Base-by-base conservation (phyloP, 2,329 filamentous ascomycete species). In the Diplodia mutila region DNA sequence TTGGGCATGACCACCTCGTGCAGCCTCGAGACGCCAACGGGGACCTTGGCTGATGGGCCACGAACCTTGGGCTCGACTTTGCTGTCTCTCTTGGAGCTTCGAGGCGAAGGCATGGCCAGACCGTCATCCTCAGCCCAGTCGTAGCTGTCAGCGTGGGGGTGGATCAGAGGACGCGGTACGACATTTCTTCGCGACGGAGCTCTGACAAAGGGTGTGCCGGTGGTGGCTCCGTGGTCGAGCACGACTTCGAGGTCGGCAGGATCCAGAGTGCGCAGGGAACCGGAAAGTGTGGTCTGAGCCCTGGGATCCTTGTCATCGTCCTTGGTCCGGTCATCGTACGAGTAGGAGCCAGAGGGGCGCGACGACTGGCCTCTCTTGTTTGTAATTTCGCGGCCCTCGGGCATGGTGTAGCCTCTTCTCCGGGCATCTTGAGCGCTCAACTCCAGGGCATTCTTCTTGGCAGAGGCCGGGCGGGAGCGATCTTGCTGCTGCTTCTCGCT, bases 11-110 rank as follows among this genome's bases (percentile, higher is more conserved):
- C 89, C 1, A 98, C 94, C 74, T 94, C 87, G 76, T 99, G 94
- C 68, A 99, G 83, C 71, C 93, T 87, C n/a, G 94, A 97, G 6
- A 95, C 84, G 0, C 95, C 95, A 1, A 98, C 94, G 3, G 93
- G 89, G 2, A 98, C 89, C 68, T 91, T 89, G 5, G 81, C 82
- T 61, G 75, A 79, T 1, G 81, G 81, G 0, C 77, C 77, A 6
- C 32, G 48, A 67, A 76, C 76, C 49, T 76, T 76, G 70, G 73
- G 75, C 70, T 51, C 54, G 23, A 49, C 25, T 25, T 67, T 79
- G 51, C 67, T 69, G 8, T 69, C 70, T 25, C 77, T 65, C 16
- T 75, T 75, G 61, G 75, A 70, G 74, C 75, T 66, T 14, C 64
- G 42, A 14, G 64, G 64, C 23, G 64, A 66, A 37, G 52, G 64